Evolutionary conservation across 2,329 filamentous ascomycete genomes (phyloP), one percentile per base, ranked within the genome.

Genomic region (Trichoderma asperellum): DNA sequence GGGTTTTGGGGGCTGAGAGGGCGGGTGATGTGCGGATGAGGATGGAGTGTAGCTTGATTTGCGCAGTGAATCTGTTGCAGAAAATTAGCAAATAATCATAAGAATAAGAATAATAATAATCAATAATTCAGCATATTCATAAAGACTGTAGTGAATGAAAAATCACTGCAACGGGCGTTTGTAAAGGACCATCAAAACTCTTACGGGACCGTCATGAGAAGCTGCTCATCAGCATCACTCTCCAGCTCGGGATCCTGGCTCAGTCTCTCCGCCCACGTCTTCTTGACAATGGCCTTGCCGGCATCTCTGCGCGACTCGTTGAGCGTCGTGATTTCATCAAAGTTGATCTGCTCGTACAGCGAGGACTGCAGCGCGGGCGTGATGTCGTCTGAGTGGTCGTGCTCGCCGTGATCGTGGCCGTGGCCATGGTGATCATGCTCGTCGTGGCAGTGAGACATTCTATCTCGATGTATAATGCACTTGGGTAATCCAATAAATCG

Each of bases 371-470:
- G 85, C 1, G 94, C 95, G 0, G 96, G 96, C 1, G 92, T 94
- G 75, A 97, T 88, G 83, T 98, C 95, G 83, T 98, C 92, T 58
- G 88, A 91, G 82, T 97, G 95, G 80, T 97, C 94, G 79, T 97
- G 94, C 53, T 83, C 87, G 70, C 85, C 83, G 74, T 85, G 81
- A 74, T 89, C 83, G 69, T 83, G 84, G 72, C 83, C 83, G 21
- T 67, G 63, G 72, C 84, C 82, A 72, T 88, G 85, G 71, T 82
- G 77, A 29, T 76, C 77, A 73, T 86, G 84, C 71, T 86, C 84
- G 71, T 85, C 81, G 77, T 86, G 84, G 73, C 84, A 86, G 75
- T 85, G 84, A 52, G 80, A 80, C 81, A 82, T 82, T 63, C 24
- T 49, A 8, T 60, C 18, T 53, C 10, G 52, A 7, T 14, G 8